Base-by-base conservation (phyloP, 768 basidiomycete genomes). In the Tulasnella sp. region DNA sequence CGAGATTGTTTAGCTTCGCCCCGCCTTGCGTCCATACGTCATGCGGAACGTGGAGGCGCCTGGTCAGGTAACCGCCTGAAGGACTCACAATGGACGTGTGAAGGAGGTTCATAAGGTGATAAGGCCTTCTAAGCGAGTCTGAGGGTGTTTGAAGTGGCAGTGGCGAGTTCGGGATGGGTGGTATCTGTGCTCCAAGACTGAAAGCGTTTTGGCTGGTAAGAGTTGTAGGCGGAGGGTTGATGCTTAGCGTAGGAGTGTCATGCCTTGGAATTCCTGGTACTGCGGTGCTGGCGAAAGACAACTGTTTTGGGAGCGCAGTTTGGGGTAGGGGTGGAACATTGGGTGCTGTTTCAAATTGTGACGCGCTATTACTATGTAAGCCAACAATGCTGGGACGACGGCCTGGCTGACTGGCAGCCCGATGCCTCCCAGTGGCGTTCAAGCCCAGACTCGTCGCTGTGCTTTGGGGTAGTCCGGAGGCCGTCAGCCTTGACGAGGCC, bases 1-100 rank as follows among this genome's bases (percentile, higher is more conserved):
- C 78, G 31, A 92, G 67, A 66, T 87, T 91, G 34, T 75, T 73
- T 50, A 96, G 77, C 69, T 92, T 92, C 29, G 85, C 87, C 43
- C 91, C 90, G 27, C 86, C 85, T 68, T 90, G 87, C 45, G 87
- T 57, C 92, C 92, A 94, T 22, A 92, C 85, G 67, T 89, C 87
- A 57, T 81, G 81, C 12, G 92, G 90, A 27, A 94, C 86, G 70
- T 92, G 91, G 64, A 94, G 71, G 48, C 85, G 80, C 48, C 83
- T 84, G 15, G 89, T 92, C 58, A 94, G 75, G 69, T 92, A 93
- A 30, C 88, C 90, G n/a, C 92, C 92, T 3, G 85, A 81, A 61
- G 78, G 75, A 38, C 81, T 82, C 38, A 75, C 78, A 81, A 93
- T 93, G 25, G 90, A 90, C 53, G 75, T 80, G 61, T 82, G 77